A percentile compares a stretch with the other conserved stretches of the same genome.
Evolutionary conservation across 192 early-diverging fungal species (phyloP).

Genomic region (Podila horticola): DNA sequence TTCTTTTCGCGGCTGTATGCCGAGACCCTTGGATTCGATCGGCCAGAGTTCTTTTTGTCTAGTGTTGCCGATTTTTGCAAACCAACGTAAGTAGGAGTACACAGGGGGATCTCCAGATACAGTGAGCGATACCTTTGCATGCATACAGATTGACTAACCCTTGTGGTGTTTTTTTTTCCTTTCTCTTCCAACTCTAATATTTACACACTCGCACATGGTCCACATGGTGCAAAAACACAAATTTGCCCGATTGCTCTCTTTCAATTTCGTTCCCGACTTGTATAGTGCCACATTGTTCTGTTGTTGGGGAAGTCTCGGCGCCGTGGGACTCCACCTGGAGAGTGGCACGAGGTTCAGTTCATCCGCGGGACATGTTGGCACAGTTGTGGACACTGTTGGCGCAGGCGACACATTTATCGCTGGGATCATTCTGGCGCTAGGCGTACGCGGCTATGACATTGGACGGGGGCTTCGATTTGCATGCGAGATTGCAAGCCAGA

Average conservation of each 20-base stretch:
- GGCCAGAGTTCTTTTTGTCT: slow-evolving; percentile 56
- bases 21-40: slow-evolving; percentile 64
- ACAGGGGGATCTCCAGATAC: background rate
- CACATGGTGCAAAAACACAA: slow-evolving; percentile 1
- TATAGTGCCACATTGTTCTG: slow-evolving; percentile 71
- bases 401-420: slow-evolving; percentile 69
- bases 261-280: background rate
- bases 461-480: slow-evolving; percentile 52
- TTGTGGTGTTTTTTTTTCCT: slow-evolving; percentile 4
- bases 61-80: slow-evolving; percentile 51
- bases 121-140: background rate
- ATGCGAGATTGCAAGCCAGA: slow-evolving; percentile 58
- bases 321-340: slow-evolving; percentile 52
- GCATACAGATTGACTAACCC: background rate
- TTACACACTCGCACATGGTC: background rate
- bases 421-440: slow-evolving; percentile 57
- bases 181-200: background rate
- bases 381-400: slow-evolving; percentile 60
- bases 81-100: slow-evolving; percentile 40
- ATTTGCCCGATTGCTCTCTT: slow-evolving; percentile 1
- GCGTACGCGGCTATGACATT: slow-evolving; percentile 40
- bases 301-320: slow-evolving; percentile 71
- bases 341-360: slow-evolving; percentile 41
- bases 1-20: slow-evolving; percentile 75
- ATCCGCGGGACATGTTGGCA: slow-evolving; percentile 36